Percentiles rank a stretch among this genome's conserved stretches.
phyloP scores from a whole-genome alignment of 139 green algal genomes.

The Tetradesmus lagerheimii region DNA sequence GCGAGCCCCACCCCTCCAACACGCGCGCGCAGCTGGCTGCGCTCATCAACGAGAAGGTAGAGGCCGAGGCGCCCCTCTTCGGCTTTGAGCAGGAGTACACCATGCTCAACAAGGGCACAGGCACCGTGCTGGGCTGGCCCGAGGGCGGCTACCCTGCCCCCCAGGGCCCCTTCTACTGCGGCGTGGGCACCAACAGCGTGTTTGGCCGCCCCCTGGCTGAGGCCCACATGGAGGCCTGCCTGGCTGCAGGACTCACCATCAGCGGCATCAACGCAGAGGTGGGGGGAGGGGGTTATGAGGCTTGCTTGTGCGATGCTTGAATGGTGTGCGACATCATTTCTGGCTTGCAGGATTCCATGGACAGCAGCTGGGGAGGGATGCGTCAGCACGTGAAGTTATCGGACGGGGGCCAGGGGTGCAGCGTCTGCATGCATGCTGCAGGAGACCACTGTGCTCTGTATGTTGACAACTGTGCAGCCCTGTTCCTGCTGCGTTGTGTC shows the following conservation, averaged over 20 bases:
- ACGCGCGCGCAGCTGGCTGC: slow-evolving; percentile 83
- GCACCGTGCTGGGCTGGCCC: slow-evolving; percentile 84
- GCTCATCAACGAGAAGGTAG: slow-evolving; percentile 81
- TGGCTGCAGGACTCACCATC: slow-evolving; percentile 87
- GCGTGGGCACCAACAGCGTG: slow-evolving; percentile 82
- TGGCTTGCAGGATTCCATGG: too few relatives aligned
- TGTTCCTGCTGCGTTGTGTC: background rate
- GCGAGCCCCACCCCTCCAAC: slow-evolving; percentile 88
- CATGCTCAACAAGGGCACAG: slow-evolving; percentile 76
- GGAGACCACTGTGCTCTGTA: too few relatives aligned
- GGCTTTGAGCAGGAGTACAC: slow-evolving; percentile 96
- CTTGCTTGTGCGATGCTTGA: background rate
- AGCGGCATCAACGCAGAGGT: slow-evolving; percentile 90
- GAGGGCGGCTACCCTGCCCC: slow-evolving; percentile 87
- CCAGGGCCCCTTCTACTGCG: slow-evolving; percentile 93
- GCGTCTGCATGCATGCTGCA: too few relatives aligned
- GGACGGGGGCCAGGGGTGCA: too few relatives aligned
- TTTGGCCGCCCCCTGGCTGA: slow-evolving; percentile 88
- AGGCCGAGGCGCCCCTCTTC: slow-evolving; percentile 76
- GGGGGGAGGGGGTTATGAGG: slow-evolving; percentile 41
- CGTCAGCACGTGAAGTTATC: too few relatives aligned
- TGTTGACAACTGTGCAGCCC: too few relatives aligned
- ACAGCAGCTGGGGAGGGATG: too few relatives aligned
- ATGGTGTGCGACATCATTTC: background rate
- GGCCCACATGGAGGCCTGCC: slow-evolving; percentile 89